Base-by-base conservation (phyloP, 2,329 filamentous ascomycete genomes). In the Aspergillus sp. region DNA sequence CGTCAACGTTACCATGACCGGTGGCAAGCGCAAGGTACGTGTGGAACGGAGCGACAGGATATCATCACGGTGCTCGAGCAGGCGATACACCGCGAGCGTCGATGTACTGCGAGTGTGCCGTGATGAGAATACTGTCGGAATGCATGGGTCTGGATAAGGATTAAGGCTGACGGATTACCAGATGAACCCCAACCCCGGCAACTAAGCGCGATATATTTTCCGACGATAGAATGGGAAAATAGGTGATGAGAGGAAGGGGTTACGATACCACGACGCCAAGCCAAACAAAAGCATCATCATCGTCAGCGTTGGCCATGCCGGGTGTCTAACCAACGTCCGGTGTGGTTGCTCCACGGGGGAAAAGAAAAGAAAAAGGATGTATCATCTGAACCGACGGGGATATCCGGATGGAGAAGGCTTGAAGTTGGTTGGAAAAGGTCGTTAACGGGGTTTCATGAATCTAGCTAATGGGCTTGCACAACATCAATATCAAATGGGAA, bases 1-100 rank as follows among this genome's bases (percentile, higher is more conserved):
- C 83, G 92, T 97, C 68, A 96, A 97, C 81, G 91, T 97, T 75
- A 94, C 90, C 73, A 84, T 96, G 80, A 95, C 92, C 65, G 92
- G 91, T 78, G 93, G 93, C 82, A 97, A 97, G 92, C 85, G 93
- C 79, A 96, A 96, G 90, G 90, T 94, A 78, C 73, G 60, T 42
- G 7, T 3, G 3, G 9, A 11, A 8, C 26, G 26, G 26, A 30
- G 26, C 22, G 5, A 22, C 22, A 22, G 26, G 26, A 30, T 30
- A 11, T 8, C 26, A 11, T 9, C 26, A 30, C 26, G 26, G 26
- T 30, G 8, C 26, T 9, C 26, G 10, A 8, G 26, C 26, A 30
- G 26, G 26, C 26, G 9, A 30, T 30, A 8, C 10, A 24, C 4
- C 7, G 22, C 22, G 7, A 24, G 22, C 22, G 22, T 24, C 22